Conservation (phyloP, 345 rosid genomes). For the Tarenaya hassleriana region DNA sequence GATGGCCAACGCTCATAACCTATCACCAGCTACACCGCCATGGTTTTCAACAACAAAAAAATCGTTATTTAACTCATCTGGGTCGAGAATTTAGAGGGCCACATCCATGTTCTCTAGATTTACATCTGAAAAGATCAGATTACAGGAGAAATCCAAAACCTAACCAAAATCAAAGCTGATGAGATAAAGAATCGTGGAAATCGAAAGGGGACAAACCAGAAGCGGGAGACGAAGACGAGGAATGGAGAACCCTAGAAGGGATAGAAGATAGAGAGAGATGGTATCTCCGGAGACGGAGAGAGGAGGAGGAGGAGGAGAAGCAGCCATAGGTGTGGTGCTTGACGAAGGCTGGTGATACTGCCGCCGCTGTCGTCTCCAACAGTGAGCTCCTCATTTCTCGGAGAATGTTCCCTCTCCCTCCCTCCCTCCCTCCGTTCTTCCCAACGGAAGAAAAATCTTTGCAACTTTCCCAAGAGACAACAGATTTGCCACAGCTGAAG, state of each 20-base stretch:
- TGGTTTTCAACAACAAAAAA: no score
- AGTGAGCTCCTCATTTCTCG: constrained; percentile 74
- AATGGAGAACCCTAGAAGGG: constrained; percentile 31
- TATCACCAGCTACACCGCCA: no score
- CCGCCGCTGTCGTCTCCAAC: constrained; percentile 48
- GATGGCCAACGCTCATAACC: not conserved
- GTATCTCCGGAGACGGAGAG: constrained; percentile 31
- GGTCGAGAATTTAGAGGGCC: no score
- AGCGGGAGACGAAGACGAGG: constrained; percentile 26
- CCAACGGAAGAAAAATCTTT: no score
- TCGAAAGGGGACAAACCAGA: constrained; percentile 36
- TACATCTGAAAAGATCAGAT: no score
- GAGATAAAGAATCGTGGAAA: not conserved
- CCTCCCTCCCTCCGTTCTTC: no score
- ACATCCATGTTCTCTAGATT: no score
- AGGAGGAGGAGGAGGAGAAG: constrained; percentile 24
- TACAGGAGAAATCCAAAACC: no score
- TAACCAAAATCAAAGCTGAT: not conserved
- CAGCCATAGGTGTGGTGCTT: constrained; percentile 15
- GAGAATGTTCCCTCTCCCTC: no score
- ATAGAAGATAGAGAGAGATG: constrained; percentile 26
- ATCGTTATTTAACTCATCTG: no score
- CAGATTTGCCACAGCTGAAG: no score
- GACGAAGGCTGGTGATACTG: constrained; percentile 32
- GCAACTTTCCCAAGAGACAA: no score